Conservation (phyloP, 2,329 filamentous ascomycete species). For the Botrytis tulipae region DNA sequence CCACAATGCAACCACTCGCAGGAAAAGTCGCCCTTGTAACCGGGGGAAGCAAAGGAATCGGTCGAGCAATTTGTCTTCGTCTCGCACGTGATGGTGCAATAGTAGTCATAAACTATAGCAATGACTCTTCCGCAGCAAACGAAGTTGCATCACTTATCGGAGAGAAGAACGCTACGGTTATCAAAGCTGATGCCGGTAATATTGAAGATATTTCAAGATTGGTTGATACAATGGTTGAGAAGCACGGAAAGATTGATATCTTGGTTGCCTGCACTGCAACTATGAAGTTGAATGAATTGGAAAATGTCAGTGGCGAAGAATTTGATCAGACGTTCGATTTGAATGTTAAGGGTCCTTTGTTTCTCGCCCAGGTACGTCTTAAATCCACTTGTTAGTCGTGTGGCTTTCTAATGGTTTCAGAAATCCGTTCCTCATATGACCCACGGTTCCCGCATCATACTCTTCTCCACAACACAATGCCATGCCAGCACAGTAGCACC, state of each 20-base stretch:
- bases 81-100: slow-evolving; percentile 55
- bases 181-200: slow-evolving; percentile 55
- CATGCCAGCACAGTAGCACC: slow-evolving; percentile 42
- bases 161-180: slow-evolving; percentile 47
- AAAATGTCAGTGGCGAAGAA: slow-evolving; percentile 48
- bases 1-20: slow-evolving; percentile 27
- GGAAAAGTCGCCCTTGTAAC: slow-evolving; percentile 39
- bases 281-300: slow-evolving; percentile 50
- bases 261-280: slow-evolving; percentile 56
- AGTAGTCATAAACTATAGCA: slow-evolving; percentile 59
- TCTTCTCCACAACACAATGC: slow-evolving; percentile 49
- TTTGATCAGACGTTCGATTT: slow-evolving; percentile 51
- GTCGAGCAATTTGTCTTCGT: slow-evolving; percentile 55
- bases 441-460: slow-evolving; percentile 49
- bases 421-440: slow-evolving; percentile 53
- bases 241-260: slow-evolving; percentile 58
- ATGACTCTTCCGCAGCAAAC: slow-evolving; percentile 47
- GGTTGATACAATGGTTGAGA: slow-evolving; percentile 48
- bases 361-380: slow-evolving; percentile 46
- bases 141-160: slow-evolving; percentile 50
- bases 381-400: background rate
- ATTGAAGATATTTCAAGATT: slow-evolving; percentile 49
- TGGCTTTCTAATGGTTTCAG: slow-evolving; percentile 33
- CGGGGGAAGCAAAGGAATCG: slow-evolving; percentile 57
- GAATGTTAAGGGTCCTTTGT: slow-evolving; percentile 58